phyloP scores from a whole-genome alignment of 306 rosid species.

The Neltuma alba region DNA sequence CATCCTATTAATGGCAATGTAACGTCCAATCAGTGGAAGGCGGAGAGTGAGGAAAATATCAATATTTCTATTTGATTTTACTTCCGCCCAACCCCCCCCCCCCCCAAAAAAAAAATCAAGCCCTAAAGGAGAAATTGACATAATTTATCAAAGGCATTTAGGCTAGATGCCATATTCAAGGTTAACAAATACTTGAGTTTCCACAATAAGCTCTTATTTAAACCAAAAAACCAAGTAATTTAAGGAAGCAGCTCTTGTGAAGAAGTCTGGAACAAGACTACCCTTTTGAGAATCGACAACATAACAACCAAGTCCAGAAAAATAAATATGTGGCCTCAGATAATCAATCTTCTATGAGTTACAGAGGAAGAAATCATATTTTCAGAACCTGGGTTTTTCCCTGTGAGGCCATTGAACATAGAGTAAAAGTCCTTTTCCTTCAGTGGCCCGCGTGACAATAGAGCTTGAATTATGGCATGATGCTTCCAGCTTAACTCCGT shows the following conservation, averaged over 20 bases:
- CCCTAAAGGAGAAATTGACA: not conserved
- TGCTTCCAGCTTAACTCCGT: slow-evolving; percentile 64
- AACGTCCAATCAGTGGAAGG: not conserved
- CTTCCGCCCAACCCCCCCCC: too few species aligned
- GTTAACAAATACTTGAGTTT: not conserved
- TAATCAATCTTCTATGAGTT: not conserved
- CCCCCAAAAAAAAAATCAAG: too few species aligned
- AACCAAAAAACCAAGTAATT: not conserved
- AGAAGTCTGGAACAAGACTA: not conserved
- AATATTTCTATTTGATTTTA: too few species aligned
- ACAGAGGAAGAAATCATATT: slow-evolving; percentile 1
- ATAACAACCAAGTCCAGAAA: not conserved
- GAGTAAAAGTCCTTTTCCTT: slow-evolving; percentile 61
- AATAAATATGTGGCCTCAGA: not conserved
- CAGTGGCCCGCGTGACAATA: slow-evolving; percentile 83
- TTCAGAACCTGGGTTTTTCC: slow-evolving; percentile 66
- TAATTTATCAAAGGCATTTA: not conserved
- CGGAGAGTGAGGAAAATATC: not conserved
- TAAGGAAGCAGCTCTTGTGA: not conserved
- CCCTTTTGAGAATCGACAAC: not conserved
- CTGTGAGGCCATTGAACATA: slow-evolving; percentile 69
- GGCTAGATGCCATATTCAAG: not conserved
- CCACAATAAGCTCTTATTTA: not conserved
- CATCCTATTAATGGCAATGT: not conserved
- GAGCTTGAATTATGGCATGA: slow-evolving; percentile 77